Evolutionary conservation across 73 alveolate genomes (phyloP).

Genomic region (Paramecium sexaurelia): DNA sequence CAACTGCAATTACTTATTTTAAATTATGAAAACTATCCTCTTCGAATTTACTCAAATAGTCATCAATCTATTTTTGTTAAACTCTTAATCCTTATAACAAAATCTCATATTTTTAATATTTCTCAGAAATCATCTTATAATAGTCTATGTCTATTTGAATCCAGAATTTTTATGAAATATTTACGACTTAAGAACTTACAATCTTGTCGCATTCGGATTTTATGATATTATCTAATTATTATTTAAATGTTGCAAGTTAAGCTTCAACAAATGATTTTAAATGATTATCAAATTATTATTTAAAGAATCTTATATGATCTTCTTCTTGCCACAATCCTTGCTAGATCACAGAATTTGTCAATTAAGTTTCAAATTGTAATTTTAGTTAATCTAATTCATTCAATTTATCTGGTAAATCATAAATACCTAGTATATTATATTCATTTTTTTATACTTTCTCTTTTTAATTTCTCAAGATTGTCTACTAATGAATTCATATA

Average conservation of each 20-base stretch:
- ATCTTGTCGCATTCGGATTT: constrained; percentile 41
- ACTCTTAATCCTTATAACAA: constrained; percentile 15
- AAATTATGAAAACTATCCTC: not conserved
- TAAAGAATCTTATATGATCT: not conserved
- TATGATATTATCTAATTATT: constrained; percentile 4
- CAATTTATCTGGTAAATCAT: not conserved
- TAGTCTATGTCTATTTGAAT: not conserved
- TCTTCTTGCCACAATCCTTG: not conserved
- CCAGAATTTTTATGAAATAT: not conserved
- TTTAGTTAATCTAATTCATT: not conserved
- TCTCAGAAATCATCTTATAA: not conserved
- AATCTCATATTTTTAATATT: not conserved
- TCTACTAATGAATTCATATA: not conserved
- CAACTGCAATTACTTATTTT: constrained; percentile 9
- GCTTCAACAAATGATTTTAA: not conserved
- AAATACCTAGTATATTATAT: not conserved
- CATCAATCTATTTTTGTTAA: not conserved
- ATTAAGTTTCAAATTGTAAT: not conserved
- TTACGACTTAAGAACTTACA: not conserved
- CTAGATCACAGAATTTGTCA: not conserved
- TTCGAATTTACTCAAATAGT: not conserved
- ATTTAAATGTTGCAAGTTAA: constrained; percentile 2
- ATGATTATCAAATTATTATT: not conserved
- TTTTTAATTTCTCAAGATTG: not conserved
- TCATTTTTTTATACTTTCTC: not conserved